Evolutionary conservation across 306 rosid species (phyloP), one percentile per base, ranked within the genome.

Genomic region (Prunus mongolica): DNA sequence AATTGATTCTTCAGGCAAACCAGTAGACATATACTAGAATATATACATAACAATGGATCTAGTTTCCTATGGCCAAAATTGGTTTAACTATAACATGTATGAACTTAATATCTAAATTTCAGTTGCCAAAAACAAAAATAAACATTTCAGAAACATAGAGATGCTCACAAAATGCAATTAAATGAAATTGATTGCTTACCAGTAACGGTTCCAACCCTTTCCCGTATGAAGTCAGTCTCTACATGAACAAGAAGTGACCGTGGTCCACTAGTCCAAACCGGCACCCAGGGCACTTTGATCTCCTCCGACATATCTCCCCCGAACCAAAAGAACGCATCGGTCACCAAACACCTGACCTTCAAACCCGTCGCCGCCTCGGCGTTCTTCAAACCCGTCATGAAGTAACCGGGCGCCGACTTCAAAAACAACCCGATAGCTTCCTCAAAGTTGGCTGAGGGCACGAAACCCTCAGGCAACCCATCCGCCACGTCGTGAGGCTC

Each of bases 211-310:
- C 62, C 27, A 56, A 69, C 5, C 11, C 16, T 77, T 9, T 83
- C 50, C 62, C 93, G 78, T 6, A 89, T 69, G n/a, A 69, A 54
- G 10, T 82, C 82, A 0, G 87, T 80, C 2, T 55, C 19, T 22
- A 82, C 57, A 61, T 91, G 96, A 19, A 57, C 22, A 30, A 90
- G 77, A 2, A 89, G 61, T n/a, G 96, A 55, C 12, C 84, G 88
- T 41, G 93, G 88, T 24, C 88, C 96, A 0, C 89, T 90, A 24
- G 91, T 87, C 98, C 98, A 94, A 1, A 94, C 69, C 38, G 98
- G 87, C 18, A 91, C 57, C 98, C 96, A 94, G 19, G 81, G 83
- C 8, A 84, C 88, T 14, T 66, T 15, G 79, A 86, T 66, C 69
- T 87, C 79, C 6, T 57, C 75, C 3, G 93, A 88, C 74, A 90